Percentiles rank a stretch among this genome's conserved stretches.
Evolutionary conservation across 179 eudicot species (phyloP).

Genomic region (Spinacia oleracea): DNA sequence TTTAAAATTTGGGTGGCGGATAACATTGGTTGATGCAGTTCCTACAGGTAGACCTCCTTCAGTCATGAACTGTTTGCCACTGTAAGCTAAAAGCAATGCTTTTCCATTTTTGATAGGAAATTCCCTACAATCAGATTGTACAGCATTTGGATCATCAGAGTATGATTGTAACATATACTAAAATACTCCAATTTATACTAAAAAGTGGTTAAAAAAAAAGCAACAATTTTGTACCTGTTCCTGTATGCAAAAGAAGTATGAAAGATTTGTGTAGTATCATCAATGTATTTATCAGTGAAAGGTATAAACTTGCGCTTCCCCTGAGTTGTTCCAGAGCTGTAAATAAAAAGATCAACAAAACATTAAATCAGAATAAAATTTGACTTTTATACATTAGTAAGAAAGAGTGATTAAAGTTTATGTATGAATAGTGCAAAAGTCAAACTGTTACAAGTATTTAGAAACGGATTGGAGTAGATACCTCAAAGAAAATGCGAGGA

Average conservation of each 20-base stretch:
- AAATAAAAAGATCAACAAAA: constrained; percentile 11
- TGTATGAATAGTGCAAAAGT: too few species aligned
- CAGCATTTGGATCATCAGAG: not conserved
- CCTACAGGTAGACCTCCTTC: constrained; percentile 77
- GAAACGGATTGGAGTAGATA: too few species aligned
- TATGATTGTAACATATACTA: too few species aligned
- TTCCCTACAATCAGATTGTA: constrained; percentile 44
- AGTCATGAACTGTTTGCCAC: constrained; percentile 84
- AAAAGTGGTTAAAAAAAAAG: not conserved
- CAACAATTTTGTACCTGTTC: constrained; percentile 52
- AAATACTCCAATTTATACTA: too few species aligned
- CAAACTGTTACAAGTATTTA: too few species aligned
- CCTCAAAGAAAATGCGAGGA: too few species aligned
- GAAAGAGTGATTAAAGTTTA: too few species aligned
- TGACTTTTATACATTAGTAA: too few species aligned
- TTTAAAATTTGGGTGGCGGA: constrained; percentile 48
- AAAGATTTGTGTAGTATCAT: constrained; percentile 75
- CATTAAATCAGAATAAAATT: too few species aligned
- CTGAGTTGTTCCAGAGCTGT: constrained; percentile 93
- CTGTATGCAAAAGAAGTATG: constrained; percentile 82
- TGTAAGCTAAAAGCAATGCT: constrained; percentile 64
- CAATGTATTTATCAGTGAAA: constrained; percentile 69
- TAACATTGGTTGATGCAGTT: constrained; percentile 86
- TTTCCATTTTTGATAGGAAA: constrained; percentile 74
- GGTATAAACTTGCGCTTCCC: constrained; percentile 92